Evolutionary conservation across 2,329 filamentous ascomycete species (phyloP).

Genomic region (Fusarium falciforme): DNA sequence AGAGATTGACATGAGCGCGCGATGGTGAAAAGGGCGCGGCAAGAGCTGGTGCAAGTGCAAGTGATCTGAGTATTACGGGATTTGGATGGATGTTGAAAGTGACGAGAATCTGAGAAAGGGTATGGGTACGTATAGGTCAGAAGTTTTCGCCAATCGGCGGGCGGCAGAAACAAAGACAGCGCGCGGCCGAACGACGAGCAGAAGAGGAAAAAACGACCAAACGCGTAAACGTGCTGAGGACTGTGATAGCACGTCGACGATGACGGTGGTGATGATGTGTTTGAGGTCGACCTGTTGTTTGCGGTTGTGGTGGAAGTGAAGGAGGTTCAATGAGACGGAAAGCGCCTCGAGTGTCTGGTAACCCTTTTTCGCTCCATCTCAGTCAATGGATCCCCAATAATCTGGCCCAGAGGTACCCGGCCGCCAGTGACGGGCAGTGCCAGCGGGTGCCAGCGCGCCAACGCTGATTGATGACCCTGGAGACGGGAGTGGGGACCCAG

Average conservation of each 20-base stretch:
- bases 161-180: slow-evolving; percentile 37
- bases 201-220: slow-evolving; percentile 20
- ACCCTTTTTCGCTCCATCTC: slow-evolving; percentile 40
- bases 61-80: slow-evolving; percentile 21
- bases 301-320: slow-evolving; percentile 31
- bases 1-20: not conserved
- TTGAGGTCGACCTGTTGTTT: slow-evolving; percentile 15
- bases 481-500: not conserved
- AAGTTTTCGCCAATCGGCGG: slow-evolving; percentile 41
- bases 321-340: slow-evolving; percentile 44
- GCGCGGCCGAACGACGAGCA: slow-evolving; percentile 29
- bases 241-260: slow-evolving; percentile 12
- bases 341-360: slow-evolving; percentile 35
- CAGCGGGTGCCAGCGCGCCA: slow-evolving; percentile 25
- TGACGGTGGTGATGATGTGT: slow-evolving; percentile 25
- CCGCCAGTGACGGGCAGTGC: slow-evolving; percentile 14
- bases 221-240: not conserved
- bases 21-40: not conserved
- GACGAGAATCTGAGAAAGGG: slow-evolving; percentile 32
- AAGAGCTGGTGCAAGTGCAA: not conserved
- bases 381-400: slow-evolving; percentile 22
- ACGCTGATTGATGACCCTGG: slow-evolving; percentile 3
- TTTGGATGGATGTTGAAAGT: slow-evolving; percentile 28
- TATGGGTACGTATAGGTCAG: slow-evolving; percentile 46
- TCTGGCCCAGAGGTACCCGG: not conserved